phyloP scores from a whole-genome alignment of 2,329 filamentous ascomycete species.

The Drechslerella dactyloides region DNA sequence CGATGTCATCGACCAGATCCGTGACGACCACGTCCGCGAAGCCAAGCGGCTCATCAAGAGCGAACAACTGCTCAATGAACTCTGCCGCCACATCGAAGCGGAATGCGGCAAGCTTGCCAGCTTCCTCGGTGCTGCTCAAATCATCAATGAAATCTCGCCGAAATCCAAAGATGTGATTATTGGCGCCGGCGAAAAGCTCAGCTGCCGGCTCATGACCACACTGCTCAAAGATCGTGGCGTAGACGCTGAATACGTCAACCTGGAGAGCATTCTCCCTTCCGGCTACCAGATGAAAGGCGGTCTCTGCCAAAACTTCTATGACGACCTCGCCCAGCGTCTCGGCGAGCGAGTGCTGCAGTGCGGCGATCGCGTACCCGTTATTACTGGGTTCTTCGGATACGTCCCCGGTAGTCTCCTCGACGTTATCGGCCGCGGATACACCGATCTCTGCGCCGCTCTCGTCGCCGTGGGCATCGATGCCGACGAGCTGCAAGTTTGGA shows the following conservation, averaged over 20 bases:
- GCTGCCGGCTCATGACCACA: conserved; percentile 87
- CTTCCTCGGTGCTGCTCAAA: conserved; percentile 71
- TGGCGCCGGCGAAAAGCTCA: conserved; percentile 93
- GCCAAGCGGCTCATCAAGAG: conserved; percentile 69
- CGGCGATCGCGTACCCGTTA: conserved; percentile 72
- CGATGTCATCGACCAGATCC: conserved; percentile 78
- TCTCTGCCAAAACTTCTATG: conserved; percentile 74
- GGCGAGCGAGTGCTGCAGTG: conserved; percentile 70
- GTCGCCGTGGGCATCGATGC: conserved; percentile 88
- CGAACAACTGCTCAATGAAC: conserved; percentile 64
- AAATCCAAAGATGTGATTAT: conserved; percentile 85
- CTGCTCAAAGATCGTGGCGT: conserved; percentile 80
- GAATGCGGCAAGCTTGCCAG: conserved; percentile 83
- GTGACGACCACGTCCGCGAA: conserved; percentile 78
- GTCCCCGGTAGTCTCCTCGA: conserved; percentile 90
- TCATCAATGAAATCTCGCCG: conserved; percentile 72
- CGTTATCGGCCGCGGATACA: conserved; percentile 93
- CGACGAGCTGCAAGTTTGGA: conserved; percentile 94
- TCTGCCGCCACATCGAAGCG: conserved; percentile 71
- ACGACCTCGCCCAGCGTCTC: conserved; percentile 67
- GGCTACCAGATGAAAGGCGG: conserved; percentile 67
- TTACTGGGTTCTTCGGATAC: conserved; percentile 87
- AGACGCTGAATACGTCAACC: conserved; percentile 85
- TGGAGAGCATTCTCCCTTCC: conserved; percentile 74
- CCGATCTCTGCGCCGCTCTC: conserved; percentile 90